Conservation (phyloP, 106 monocot species). For the Dendrobium catenatum region DNA sequence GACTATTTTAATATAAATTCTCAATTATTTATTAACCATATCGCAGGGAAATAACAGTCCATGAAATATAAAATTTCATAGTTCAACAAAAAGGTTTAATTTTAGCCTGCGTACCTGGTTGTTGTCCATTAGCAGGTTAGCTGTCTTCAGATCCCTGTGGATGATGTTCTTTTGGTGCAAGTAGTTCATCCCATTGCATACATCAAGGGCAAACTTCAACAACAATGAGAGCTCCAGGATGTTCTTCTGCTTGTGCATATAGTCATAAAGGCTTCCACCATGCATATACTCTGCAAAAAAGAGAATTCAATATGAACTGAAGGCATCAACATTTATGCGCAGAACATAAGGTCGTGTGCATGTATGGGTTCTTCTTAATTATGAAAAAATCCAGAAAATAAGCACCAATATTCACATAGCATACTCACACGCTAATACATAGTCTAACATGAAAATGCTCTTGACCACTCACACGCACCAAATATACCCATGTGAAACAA, state of each 20-base stretch:
- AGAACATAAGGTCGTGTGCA: neutral
- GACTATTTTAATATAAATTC: neutral
- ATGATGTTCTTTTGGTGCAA: slow-evolving; percentile 81
- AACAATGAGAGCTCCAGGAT: slow-evolving; percentile 34
- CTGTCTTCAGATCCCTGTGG: slow-evolving; percentile 87
- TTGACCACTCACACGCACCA: too few relatives aligned
- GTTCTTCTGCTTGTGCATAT: slow-evolving; percentile 45
- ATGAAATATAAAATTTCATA: neutral
- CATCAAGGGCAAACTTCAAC: slow-evolving; percentile 48
- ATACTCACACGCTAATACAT: neutral
- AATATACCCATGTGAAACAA: neutral
- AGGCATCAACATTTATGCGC: neutral
- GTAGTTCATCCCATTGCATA: slow-evolving; percentile 63
- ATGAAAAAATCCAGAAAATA: neutral
- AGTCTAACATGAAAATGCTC: neutral
- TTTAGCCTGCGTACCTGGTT: slow-evolving; percentile 29
- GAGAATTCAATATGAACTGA: neutral
- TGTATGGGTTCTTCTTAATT: neutral
- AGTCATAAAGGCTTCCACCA: slow-evolving; percentile 61
- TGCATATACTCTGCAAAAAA: slow-evolving; percentile 58
- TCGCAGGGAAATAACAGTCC: neutral
- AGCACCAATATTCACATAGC: neutral
- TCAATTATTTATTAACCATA: neutral
- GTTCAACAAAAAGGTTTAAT: neutral
- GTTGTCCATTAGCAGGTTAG: slow-evolving; percentile 77